Base-by-base conservation (phyloP, 345 rosid genomes). In the Excoecaria agallocha region DNA sequence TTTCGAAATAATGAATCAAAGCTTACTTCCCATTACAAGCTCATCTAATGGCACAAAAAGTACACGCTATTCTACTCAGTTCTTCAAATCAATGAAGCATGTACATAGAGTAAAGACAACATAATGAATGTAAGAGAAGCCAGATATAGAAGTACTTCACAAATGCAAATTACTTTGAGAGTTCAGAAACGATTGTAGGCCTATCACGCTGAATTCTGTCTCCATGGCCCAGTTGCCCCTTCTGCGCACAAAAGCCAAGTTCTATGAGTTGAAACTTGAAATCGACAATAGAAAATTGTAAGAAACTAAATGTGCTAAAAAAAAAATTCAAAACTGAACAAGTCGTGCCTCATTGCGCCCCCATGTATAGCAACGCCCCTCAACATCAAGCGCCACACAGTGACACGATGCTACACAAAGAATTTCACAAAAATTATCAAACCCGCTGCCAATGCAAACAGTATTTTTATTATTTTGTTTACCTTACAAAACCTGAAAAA, bases 361-460 rank as follows among this genome's bases (percentile, higher is more conserved):
- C 99, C 98, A 95, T 2, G 99, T 95, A 71, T 91, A 93, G 81
- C 98, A 95, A 77, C 96, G 91, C 72, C 99, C 99, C 80, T 89
- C 93, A 71, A 86, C 92, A 75, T 95, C 98, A 86, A 95, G 81
- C 1, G 99, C 99, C 82, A 95, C 98, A 71, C 98, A 95, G 80
- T 95, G 99, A 80, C 97, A 93, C 0, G 99, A 91, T 16, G 85
- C 98, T 95, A 77, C 81, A 87, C 16, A 45, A 57, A 50, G 13
- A 20, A 37, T 48, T 12, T 39, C 68, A 74, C n/a, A 64, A 66
- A 78, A 55, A 69, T 20, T 63, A 73, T 19, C 24, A 69, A 76
- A 57, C 49, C 15, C 35, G 30, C 60, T 37, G 49, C 16, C 39
- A 41, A 43, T 49, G 51, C 35, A 67, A 45, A 2, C 30, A 30